Evolutionary conservation across 2,329 filamentous ascomycete species (phyloP), one percentile per base, ranked within the genome.

Genomic region (Sclerotinia borealis): DNA sequence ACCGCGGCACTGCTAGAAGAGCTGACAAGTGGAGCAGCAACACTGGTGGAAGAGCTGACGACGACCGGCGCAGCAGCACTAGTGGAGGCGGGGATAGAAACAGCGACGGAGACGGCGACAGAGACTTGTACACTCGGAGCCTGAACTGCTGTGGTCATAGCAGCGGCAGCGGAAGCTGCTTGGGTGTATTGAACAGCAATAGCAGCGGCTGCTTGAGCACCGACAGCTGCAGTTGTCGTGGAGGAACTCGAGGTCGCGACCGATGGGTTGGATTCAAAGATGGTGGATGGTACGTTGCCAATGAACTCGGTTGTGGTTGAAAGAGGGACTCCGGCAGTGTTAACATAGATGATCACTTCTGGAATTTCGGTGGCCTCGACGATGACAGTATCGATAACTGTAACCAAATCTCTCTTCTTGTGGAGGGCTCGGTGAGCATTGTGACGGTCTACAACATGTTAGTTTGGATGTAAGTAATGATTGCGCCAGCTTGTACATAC

Each of bases 291-390:
- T 22, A 47, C 41, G 7, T 49, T 59, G 48, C 59, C 17, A 15
- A 70, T 49, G 13, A 65, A 48, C 13, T 64, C 50, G 8, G 69
- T 79, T 22, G 72, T 71, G 9, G 78, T 82, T 47, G 77, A 78
- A 65, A 85, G 67, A 3, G 79, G 77, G n/a, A 80, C 77, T 62
- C 85, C 84, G 63, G 81, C 73, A 67, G 82, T 75, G 70, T 90
- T 80, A 51, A 88, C 83, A 74, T 83, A 88, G 69, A 89, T 80
- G 69, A 89, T 79, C 27, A 81, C 79, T 64, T 81, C 76, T 7
- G 79, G 77, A 11, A 77, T 68, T 17, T 67, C 59, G 15, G 67
- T 61, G n/a, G 65, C 64, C 29, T 79, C 76, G 45, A 78, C 75
- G 74, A 67, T 75, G 69, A 65, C 69, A 31, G 71, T 77, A 72